Conservation (phyloP, 495 filamentous ascomycete genomes). For the Bacidia rubella region DNA sequence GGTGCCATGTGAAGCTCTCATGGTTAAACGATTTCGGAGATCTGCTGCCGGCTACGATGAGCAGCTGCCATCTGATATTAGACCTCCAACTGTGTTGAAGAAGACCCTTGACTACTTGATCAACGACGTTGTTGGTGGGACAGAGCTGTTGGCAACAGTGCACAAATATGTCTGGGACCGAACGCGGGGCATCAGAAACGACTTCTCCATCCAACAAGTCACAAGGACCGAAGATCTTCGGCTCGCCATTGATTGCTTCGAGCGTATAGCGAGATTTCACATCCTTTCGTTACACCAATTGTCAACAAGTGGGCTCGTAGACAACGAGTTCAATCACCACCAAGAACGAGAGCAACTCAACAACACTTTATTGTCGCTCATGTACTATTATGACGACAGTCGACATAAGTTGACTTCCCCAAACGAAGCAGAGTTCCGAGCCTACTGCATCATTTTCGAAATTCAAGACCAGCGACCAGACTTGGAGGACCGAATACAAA, state of each 20-base stretch:
- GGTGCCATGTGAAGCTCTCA: conserved; percentile 39
- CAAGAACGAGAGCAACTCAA: conserved; percentile 91
- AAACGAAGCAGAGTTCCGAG: conserved; percentile 82
- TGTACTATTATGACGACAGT: conserved; percentile 78
- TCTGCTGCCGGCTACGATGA: conserved; percentile 88
- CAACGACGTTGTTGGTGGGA: conserved; percentile 51
- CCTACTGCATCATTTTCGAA: conserved; percentile 79
- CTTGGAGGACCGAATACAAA: conserved; percentile 59
- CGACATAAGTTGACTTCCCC: conserved; percentile 35
- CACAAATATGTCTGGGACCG: conserved; percentile 93
- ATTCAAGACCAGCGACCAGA: conserved; percentile 56
- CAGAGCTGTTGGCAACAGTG: conserved; percentile 48
- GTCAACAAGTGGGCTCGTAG: conserved; percentile 42
- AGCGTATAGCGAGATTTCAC: conserved; percentile 84
- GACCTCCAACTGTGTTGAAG: conserved; percentile 61
- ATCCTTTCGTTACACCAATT: conserved; percentile 78
- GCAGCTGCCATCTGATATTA: conserved; percentile 82
- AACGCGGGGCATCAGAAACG: conserved; percentile 79
- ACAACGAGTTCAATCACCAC: conserved; percentile 62
- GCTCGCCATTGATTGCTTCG: conserved; percentile 64
- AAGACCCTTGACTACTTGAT: conserved; percentile 75
- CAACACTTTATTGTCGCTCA: conserved; percentile 73
- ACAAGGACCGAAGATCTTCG: conserved; percentile 52
- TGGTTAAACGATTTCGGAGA: conserved; percentile 79
- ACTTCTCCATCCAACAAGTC: conserved; percentile 82